Base-by-base conservation (phyloP, 805 yeast genomes). In the Nakazawaea ishiwadae region DNA sequence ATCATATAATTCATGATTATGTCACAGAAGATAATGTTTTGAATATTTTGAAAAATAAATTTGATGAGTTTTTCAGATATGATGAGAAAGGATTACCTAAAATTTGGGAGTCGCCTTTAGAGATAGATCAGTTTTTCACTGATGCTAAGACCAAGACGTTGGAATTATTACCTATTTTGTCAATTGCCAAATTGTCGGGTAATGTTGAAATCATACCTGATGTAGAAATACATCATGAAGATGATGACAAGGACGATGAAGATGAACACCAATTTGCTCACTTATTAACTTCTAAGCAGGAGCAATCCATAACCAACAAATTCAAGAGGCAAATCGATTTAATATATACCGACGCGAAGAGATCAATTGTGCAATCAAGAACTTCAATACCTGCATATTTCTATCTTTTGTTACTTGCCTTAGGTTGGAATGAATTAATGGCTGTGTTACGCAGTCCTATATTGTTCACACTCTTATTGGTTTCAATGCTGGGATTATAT, bases 351-450 rank as follows among this genome's bases (percentile, higher is more conserved):
- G 97, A 90, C 54, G 89, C 97, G 15, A 90, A 86, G 60, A 77
- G 97, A 49, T 84, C 96, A 3, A 79, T 86, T 40, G 73, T 89
- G 35, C 83, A 81, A 47, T 81, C 83, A 36, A 75, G 79, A 10
- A 78, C 96, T 0, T 80, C 82, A 44, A 83, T 93, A 44, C 99
- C 99, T 4, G 68, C 79, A 49, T 93, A 83, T 68, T 77, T 93
- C 44, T 89, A 87, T 63, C 63, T 78, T 9, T 55, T 91, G 11
- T 65, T 93, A 18, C 59, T 84, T 2, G 79, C 85, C 3, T 67
- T 93, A 17, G 99, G 99, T 8, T 93, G 96, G 96, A 90, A 90
- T 60, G 97, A 93, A 68, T 82, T 93, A 50, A 75, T 89, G 84
- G 83, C 93, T 8, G 77, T 93, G 14, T 55, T 93, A 33, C 75